Evolutionary conservation across 108 stramenopile species (phyloP).

Genomic region (Fragilariopsis cylindrus): DNA sequence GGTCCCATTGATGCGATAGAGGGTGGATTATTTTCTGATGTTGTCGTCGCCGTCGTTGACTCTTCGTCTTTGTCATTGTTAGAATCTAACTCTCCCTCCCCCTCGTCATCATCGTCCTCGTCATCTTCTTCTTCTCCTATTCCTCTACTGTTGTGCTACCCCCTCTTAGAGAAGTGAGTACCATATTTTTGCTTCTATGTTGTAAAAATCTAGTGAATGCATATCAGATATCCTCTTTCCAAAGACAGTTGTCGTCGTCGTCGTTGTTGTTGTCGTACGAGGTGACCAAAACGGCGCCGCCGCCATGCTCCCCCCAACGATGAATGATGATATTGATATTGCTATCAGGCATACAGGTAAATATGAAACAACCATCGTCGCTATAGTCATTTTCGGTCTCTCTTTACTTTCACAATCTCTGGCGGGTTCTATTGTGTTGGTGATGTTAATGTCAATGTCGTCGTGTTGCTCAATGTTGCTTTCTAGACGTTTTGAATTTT

Average conservation of each 20-base stretch:
- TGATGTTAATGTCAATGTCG: too few relatives aligned
- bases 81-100: constrained; percentile 21
- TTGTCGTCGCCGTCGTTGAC: constrained; percentile 13
- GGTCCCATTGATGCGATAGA: constrained; percentile 34
- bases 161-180: constrained; percentile 10
- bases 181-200: background rate
- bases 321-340: background rate
- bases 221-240: background rate
- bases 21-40: constrained; percentile 12
- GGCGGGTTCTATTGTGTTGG: too few relatives aligned
- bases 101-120: constrained; percentile 19
- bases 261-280: background rate
- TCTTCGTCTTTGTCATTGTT: constrained; percentile 41
- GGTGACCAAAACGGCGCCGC: constrained; percentile 6
- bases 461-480: too few relatives aligned
- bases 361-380: too few relatives aligned
- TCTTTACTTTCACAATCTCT: too few relatives aligned
- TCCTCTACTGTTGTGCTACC: constrained; percentile 20
- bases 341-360: too few relatives aligned
- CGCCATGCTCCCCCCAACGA: background rate
- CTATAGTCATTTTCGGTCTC: too few relatives aligned
- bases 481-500: too few relatives aligned
- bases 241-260: background rate
- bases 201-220: background rate
- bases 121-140: constrained; percentile 6